Evolutionary conservation across 2,329 filamentous ascomycete genomes (phyloP).

Genomic region (Myrmaecium sp.): DNA sequence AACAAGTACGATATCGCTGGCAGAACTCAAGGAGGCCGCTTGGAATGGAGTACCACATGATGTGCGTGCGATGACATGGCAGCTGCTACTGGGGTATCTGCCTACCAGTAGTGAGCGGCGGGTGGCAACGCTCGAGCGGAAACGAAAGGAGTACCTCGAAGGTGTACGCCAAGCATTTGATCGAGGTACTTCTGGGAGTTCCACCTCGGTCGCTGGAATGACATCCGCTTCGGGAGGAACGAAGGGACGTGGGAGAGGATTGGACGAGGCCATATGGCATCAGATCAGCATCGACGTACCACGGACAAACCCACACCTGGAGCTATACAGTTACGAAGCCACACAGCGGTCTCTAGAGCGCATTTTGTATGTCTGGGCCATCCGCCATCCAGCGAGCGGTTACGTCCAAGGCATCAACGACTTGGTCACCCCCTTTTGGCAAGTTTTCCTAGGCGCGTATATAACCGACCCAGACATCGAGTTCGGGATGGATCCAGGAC

Average conservation of each 20-base stretch:
- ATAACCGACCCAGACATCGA: constrained; percentile 90
- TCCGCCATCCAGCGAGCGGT: constrained; percentile 88
- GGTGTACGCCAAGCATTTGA: constrained; percentile 59
- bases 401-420: constrained; percentile 99
- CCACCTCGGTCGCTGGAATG: constrained; percentile 23
- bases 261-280: constrained; percentile 98
- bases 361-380: constrained; percentile 94
- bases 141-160: constrained; percentile 91
- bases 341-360: constrained; percentile 88
- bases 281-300: constrained; percentile 98
- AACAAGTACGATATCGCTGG: constrained; percentile 70
- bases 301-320: constrained; percentile 86
- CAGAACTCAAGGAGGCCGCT: constrained; percentile 67
- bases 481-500: constrained; percentile 89
- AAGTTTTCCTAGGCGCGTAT: constrained; percentile 88
- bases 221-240: constrained; percentile 37
- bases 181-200: constrained; percentile 27
- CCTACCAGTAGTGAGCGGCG: constrained; percentile 92
- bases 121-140: constrained; percentile 77
- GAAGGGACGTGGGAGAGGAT: constrained; percentile 45
- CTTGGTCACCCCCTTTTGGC: constrained; percentile 92
- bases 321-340: constrained; percentile 87
- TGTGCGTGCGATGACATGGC: constrained; percentile 98
- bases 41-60: constrained; percentile 94
- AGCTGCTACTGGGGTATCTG: constrained; percentile 83